Evolutionary conservation across 2,329 filamentous ascomycete genomes (phyloP).

Genomic region (Nigrograna mackinnonii): DNA sequence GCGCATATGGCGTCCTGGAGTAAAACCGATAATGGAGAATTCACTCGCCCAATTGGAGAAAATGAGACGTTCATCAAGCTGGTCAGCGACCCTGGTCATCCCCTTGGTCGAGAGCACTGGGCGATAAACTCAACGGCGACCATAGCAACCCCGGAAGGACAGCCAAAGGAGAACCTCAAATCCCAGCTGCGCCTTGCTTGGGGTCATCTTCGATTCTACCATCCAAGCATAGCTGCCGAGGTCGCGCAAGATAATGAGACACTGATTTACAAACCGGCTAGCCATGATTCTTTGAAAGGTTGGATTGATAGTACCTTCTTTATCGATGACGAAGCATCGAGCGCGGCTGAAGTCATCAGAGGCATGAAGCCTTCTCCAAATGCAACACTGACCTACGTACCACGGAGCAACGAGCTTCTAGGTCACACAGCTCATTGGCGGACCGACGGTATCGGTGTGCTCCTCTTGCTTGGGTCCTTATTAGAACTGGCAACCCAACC

Average conservation of each 20-base stretch:
- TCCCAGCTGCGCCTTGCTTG: neutral
- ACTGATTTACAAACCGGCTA: neutral
- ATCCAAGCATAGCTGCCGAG: slow-evolving; percentile 1
- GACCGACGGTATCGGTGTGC: slow-evolving; percentile 1
- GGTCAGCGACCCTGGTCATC: neutral
- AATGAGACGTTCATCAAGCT: slow-evolving; percentile 5
- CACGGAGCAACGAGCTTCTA: neutral
- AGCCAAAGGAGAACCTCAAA: neutral
- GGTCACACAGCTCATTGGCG: slow-evolving; percentile 2
- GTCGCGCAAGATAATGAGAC: neutral
- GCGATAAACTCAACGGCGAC: slow-evolving; percentile 1
- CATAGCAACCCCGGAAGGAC: neutral
- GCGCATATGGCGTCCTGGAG: too few relatives aligned
- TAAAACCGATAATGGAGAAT: too few relatives aligned
- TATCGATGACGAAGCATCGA: neutral
- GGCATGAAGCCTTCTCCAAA: neutral
- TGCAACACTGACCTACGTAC: neutral
- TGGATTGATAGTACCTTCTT: slow-evolving; percentile 1
- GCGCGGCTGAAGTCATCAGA: neutral
- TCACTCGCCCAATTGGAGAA: neutral
- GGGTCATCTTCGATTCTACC: slow-evolving; percentile 3
- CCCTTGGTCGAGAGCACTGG: slow-evolving; percentile 2
- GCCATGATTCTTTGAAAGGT: neutral
- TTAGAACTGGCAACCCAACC: neutral
- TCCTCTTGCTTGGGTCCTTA: neutral